phyloP scores from a whole-genome alignment of 2,329 filamentous ascomycete genomes.

The Parascedosporium putredinis region DNA sequence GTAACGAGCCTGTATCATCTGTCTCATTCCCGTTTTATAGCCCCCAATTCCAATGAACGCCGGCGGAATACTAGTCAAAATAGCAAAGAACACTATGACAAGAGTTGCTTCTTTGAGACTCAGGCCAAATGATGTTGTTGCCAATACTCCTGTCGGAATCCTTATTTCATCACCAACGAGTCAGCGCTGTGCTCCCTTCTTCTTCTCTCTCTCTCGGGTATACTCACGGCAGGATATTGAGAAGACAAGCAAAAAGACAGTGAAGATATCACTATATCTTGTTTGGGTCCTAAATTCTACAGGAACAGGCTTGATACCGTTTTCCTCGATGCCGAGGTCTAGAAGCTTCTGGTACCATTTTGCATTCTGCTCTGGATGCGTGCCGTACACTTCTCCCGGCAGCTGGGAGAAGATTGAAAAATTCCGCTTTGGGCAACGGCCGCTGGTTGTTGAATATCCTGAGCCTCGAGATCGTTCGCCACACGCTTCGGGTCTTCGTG shows the following conservation, averaged over 20 bases:
- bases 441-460: neutral
- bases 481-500: neutral
- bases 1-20: constrained; percentile 51
- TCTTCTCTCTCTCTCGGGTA: neutral
- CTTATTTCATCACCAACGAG: constrained; percentile 17
- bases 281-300: constrained; percentile 41
- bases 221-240: constrained; percentile 47
- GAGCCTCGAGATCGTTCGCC: neutral
- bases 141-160: constrained; percentile 48
- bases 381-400: neutral
- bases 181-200: constrained; percentile 1
- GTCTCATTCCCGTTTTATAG: constrained; percentile 45
- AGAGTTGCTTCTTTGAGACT: constrained; percentile 44
- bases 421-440: neutral
- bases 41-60: constrained; percentile 46
- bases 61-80: constrained; percentile 41
- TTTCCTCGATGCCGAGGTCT: constrained; percentile 37
- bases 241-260: constrained; percentile 47
- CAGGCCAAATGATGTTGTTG: constrained; percentile 41
- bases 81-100: constrained; percentile 48
- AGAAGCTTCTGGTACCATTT: constrained; percentile 32
- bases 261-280: constrained; percentile 45
- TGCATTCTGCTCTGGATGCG: constrained; percentile 9
- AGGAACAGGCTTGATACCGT: constrained; percentile 47
- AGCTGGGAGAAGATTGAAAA: neutral